A percentile compares a stretch with the other conserved stretches of the same genome.
These are phyloP conservation scores for Coprinopsis strossmayeri DNA, from an alignment of 768 basidiomycete species.

Conservation along the genomic window DNA sequence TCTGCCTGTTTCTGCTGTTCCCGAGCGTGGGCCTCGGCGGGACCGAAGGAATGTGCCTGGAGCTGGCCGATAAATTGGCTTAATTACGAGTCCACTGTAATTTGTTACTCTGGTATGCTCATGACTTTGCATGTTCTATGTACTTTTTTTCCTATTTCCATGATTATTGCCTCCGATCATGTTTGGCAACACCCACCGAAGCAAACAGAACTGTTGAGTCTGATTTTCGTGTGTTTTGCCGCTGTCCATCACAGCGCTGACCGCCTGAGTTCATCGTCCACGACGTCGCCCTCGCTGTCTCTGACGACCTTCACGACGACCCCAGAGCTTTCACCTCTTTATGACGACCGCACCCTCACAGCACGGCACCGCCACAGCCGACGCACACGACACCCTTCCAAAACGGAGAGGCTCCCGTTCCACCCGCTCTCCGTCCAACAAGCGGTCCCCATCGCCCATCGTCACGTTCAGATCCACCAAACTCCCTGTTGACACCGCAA, in stretches of 20 bases:
- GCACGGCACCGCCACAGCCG: too few relatives aligned
- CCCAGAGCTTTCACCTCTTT: too few relatives aligned
- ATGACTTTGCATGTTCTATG: slow-evolving; percentile 3
- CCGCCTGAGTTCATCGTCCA: too few relatives aligned
- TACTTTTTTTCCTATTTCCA: not conserved
- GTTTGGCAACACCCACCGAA: too few relatives aligned
- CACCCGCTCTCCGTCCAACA: not conserved
- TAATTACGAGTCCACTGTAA: not conserved
- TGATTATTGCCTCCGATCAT: too few relatives aligned
- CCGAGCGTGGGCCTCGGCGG: slow-evolving; percentile 67
- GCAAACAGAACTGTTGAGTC: too few relatives aligned
- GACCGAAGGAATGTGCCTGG: slow-evolving; percentile 80
- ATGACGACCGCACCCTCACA: too few relatives aligned
- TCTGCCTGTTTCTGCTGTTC: slow-evolving; percentile 52
- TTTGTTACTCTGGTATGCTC: not conserved
- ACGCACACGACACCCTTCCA: not conserved
- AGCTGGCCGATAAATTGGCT: slow-evolving; percentile 41
- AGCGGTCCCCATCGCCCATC: slow-evolving; percentile 39
- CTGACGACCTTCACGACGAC: too few relatives aligned
- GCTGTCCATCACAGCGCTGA: too few relatives aligned
- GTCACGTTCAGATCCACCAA: slow-evolving; percentile 34
- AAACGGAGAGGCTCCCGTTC: not conserved
- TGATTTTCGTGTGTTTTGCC: too few relatives aligned
- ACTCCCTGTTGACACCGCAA: slow-evolving; percentile 26
- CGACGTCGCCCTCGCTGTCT: too few relatives aligned